Base-by-base conservation (phyloP, 2,329 filamentous ascomycete species). In the Trichoderma citrinoviride region DNA sequence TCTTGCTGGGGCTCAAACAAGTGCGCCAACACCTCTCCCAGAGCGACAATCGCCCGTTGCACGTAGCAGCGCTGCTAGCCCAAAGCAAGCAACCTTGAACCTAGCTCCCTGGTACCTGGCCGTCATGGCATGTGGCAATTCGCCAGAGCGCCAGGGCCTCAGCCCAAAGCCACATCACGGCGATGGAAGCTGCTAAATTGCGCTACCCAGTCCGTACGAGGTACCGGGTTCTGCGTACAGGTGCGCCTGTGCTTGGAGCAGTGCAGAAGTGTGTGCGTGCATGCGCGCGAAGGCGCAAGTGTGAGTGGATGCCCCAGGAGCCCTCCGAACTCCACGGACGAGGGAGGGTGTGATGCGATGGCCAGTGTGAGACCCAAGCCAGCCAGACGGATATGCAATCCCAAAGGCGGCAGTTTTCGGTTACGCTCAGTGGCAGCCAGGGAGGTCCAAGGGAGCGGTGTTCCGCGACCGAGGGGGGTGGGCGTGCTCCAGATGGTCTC, bases 281-380 rank as follows among this genome's bases (percentile, higher is more conserved):
- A 54, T 49, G 58, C 61, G 64, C 25, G 64, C 33, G 25, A 37
- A 53, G 49, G 64, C 23, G 47, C 40, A 61, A 46, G 64, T 50
- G 62, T 50, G 61, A 29, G 63, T 65, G 62, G 62, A 27, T 58
- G 62, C 29, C 27, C 43, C 54, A 52, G 27, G 54, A 64, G 54
- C 58, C 58, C 58, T 50, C 53, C 53, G 53, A 64, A 63, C 41
- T 61, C 37, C 47, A 41, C 27, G 33, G 14, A 44, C 41, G 61
- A 57, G 61, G 52, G 61, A 57, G 61, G 52, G 61, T 56, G 61
- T 55, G 58, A 44, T 61, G 58, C 58, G 58, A 61, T 61, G 58
- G 58, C 47, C 40, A 29, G 47, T 52, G 58, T 61, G 43, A 41
- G 58, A 61, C 58, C 33, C 52, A 44, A 43, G 58, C 58, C 58